These are phyloP conservation scores for Trifolium repens DNA, from an alignment of 306 rosid species.

Conservation along the genomic window DNA sequence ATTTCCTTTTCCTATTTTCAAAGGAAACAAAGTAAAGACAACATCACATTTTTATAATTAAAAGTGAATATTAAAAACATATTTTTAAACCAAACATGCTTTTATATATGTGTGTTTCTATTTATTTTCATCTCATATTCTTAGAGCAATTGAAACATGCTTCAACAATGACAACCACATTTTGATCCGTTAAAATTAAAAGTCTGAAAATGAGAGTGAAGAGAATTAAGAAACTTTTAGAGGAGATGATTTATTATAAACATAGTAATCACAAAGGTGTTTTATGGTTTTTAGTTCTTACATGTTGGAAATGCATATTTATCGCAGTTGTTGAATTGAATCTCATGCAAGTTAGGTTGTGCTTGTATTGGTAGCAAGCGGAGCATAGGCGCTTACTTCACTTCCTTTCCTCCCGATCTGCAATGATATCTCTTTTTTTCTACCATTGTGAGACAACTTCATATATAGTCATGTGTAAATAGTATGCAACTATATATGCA, in stretches of 20 bases:
- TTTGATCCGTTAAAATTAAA: conserved; percentile 5
- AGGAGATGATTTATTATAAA: background rate
- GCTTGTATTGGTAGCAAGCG: no score
- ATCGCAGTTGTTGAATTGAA: background rate
- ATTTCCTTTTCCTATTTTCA: background rate
- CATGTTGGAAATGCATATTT: background rate
- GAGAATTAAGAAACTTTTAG: background rate
- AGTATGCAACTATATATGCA: background rate
- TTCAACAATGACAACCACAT: background rate
- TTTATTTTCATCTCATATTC: no score
- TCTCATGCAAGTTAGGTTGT: no score
- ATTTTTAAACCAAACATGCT: no score
- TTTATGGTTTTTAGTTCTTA: background rate
- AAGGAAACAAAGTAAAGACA: background rate
- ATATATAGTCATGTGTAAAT: background rate
- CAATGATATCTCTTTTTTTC: no score
- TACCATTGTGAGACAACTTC: no score
- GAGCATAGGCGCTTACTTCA: no score
- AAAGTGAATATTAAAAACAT: no score
- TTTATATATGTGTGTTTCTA: no score
- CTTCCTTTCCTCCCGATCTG: no score
- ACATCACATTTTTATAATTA: no score
- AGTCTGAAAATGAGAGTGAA: background rate
- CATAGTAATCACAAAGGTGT: background rate
- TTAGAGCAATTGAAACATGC: no score